Conservation (phyloP, 176 grass and related monocot genomes). For the Guadua angustifolia region DNA sequence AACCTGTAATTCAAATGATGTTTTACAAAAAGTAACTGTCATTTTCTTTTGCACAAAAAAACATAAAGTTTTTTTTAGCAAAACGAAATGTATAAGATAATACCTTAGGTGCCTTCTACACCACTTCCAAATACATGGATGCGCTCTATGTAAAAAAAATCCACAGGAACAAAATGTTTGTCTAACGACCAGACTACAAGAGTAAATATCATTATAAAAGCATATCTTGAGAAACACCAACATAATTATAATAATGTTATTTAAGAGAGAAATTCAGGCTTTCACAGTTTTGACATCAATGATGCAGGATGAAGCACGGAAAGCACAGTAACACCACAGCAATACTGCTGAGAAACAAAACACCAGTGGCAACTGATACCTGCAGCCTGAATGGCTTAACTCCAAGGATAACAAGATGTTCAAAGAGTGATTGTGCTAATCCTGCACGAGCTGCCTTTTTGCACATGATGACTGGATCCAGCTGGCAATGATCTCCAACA, state of each 20-base stretch:
- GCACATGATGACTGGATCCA: conserved; percentile 98
- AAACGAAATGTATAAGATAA: too few relatives aligned
- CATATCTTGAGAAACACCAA: background rate
- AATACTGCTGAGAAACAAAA: background rate
- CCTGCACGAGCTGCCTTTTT: conserved; percentile 98
- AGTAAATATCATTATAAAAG: conserved; percentile 9
- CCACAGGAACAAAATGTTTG: too few relatives aligned
- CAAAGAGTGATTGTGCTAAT: conserved; percentile 93
- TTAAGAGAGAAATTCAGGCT: background rate
- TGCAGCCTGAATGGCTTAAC: conserved; percentile 98
- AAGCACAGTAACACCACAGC: background rate
- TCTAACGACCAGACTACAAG: conserved; percentile 8
- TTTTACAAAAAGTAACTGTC: too few relatives aligned
- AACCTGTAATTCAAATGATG: too few relatives aligned
- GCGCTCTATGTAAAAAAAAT: too few relatives aligned
- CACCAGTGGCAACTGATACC: conserved; percentile 48
- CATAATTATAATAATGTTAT: background rate
- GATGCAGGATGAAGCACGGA: background rate
- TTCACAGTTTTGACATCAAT: background rate
- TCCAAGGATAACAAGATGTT: conserved; percentile 93
- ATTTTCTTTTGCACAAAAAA: too few relatives aligned
- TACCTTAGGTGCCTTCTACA: background rate
- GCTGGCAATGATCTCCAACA: conserved; percentile 98
- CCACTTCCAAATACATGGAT: background rate
- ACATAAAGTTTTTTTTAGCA: too few relatives aligned